Conservation (phyloP, 345 rosid genomes). For the Ailanthus altissimus region DNA sequence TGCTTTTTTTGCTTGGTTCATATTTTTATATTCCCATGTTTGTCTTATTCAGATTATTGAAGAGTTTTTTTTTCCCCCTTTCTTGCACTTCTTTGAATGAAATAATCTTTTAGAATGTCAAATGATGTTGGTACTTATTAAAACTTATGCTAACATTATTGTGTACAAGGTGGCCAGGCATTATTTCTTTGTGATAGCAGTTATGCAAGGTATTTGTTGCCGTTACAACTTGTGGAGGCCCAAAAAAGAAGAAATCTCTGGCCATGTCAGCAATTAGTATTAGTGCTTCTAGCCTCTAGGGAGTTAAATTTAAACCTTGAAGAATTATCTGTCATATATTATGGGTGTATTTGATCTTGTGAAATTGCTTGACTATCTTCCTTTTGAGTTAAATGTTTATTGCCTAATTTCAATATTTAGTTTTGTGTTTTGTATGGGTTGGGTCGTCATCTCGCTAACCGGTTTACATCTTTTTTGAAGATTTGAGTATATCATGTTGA, state of each 20-base stretch:
- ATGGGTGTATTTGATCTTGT: constrained; percentile 7
- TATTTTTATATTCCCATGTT: not conserved
- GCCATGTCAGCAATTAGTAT: constrained; percentile 13
- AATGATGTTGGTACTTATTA: not conserved
- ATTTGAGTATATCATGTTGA: not conserved
- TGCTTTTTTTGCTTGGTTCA: not conserved
- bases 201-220: constrained; percentile 17
- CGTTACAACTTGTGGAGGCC: constrained; percentile 26
- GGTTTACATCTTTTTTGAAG: too few species aligned
- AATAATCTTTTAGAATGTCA: not conserved
- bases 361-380: not conserved
- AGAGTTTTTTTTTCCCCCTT: too few species aligned
- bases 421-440: not conserved
- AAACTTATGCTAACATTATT: constrained; percentile 27
- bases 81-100: not conserved
- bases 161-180: constrained; percentile 38
- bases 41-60: not conserved
- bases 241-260: constrained; percentile 25
- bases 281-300: not conserved
- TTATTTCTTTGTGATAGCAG: constrained; percentile 29
- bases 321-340: not conserved
- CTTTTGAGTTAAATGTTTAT: not conserved
- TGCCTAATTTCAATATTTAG: not conserved
- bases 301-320: not conserved
- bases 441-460: not conserved